phyloP scores from a whole-genome alignment of 2,329 filamentous ascomycete species.

The Aspergillus neotritici region DNA sequence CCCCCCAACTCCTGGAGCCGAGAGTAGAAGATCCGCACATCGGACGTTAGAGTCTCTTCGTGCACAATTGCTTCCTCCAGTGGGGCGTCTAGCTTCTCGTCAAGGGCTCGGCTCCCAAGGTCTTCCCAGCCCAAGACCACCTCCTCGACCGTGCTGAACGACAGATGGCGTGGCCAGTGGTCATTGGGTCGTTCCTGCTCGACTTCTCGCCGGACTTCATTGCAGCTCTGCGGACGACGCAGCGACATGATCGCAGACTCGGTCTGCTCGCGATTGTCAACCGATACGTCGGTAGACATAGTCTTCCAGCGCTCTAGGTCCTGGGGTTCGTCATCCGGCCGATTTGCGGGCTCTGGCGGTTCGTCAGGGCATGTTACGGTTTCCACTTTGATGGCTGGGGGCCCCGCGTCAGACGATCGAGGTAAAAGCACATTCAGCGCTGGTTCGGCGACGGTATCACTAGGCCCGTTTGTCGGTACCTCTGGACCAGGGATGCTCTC shows the following conservation, averaged over 20 bases:
- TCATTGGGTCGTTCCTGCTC: constrained; percentile 19
- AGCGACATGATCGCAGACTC: constrained; percentile 26
- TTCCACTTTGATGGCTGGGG: constrained; percentile 33
- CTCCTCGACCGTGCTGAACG: constrained; percentile 46
- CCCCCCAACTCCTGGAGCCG: constrained; percentile 35
- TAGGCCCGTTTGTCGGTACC: constrained; percentile 8
- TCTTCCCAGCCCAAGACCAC: constrained; percentile 36
- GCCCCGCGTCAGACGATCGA: constrained; percentile 15
- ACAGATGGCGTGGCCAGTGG: constrained; percentile 39
- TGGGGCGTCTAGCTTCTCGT: constrained; percentile 34
- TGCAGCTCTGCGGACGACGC: constrained; percentile 35
- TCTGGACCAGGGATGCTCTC: constrained; percentile 17
- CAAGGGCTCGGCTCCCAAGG: constrained; percentile 20
- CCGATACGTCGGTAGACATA: constrained; percentile 25
- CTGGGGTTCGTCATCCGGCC: constrained; percentile 23
- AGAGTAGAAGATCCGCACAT: constrained; percentile 31
- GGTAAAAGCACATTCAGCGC: constrained; percentile 5
- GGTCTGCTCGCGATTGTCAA: constrained; percentile 22
- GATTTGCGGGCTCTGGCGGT: constrained; percentile 11
- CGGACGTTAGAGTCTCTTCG: constrained; percentile 36
- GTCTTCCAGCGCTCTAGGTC: constrained; percentile 26
- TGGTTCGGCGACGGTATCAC: constrained; percentile 9
- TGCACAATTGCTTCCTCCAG: constrained; percentile 37
- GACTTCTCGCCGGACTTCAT: constrained; percentile 20
- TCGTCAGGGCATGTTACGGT: constrained; percentile 17